Base-by-base conservation (phyloP, 2,329 filamentous ascomycete species). In the Phialophora tarda region DNA sequence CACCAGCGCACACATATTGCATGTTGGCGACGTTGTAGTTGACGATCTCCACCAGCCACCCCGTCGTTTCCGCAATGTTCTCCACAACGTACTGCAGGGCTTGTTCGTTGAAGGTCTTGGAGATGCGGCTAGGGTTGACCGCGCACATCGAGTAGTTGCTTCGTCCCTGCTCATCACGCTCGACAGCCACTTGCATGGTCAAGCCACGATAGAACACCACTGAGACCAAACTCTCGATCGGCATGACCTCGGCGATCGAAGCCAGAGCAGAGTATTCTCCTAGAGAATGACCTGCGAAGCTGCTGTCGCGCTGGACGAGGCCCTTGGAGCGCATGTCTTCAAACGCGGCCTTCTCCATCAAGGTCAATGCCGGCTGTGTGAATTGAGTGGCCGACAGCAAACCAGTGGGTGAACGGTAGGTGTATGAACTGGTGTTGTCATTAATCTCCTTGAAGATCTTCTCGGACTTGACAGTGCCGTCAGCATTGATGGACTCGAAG, bases 141-240 rank as follows among this genome's bases (percentile, higher is more conserved):
- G 95, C 95, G 79, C 94, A 97, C 95, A 99, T 99, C 69, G 91
- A 93, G 85, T 99, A 99, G 85, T 98, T 98, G 73, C 93, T 97
- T 64, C 95, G 91, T 44, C 95, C 95, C 71, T 88, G 84, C 66
- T 90, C 93, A 78, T 99, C 95, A 77, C 95, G 93, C 83, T 98
- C 95, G 71, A 99, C 95, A 26, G 95, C 95, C 56, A 99, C 95
- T 82, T 99, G 95, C 95, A 99, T 99, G 24, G 95, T 99, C 75
- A 99, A 84, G 76, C 95, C 95, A 79, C 95, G 93, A 84, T 99
- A 99, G 86, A 99, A 99, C 63, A 99, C 96, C 55, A 99, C 95
- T 0, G 95, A 98, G 1, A 99, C 95, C 78, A 99, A 85, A 73
- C 91, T 95, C 84, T 99, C 95, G 75, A 99, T 99, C n/a, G 96